These are phyloP conservation scores for Sindora glabra DNA, from an alignment of 306 rosid genomes.

Conservation along the genomic window DNA sequence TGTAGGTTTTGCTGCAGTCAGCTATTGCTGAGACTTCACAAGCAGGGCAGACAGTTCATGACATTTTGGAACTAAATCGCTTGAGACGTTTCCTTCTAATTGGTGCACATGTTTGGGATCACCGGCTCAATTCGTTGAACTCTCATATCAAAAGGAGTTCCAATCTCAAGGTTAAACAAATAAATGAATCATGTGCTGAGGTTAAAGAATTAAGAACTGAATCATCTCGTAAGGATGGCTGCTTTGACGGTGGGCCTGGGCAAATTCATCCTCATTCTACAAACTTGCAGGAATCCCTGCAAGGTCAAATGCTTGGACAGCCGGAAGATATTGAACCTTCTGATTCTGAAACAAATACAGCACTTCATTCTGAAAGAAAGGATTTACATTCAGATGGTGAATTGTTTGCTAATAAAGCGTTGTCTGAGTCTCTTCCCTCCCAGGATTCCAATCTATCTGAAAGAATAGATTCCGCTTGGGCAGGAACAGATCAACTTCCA, in stretches of 20 bases:
- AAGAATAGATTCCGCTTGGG: slow-evolving; percentile 94
- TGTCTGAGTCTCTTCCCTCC: slow-evolving; percentile 23
- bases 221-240: slow-evolving; percentile 32
- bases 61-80: slow-evolving; percentile 72
- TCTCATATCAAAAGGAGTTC: slow-evolving; percentile 44
- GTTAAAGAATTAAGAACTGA: slow-evolving; percentile 33
- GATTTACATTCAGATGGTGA: slow-evolving; percentile 47
- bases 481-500: slow-evolving; percentile 59
- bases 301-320: slow-evolving; percentile 21
- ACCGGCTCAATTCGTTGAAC: slow-evolving; percentile 53
- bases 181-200: slow-evolving; percentile 25
- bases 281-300: slow-evolving; percentile 30
- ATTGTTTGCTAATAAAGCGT: slow-evolving; percentile 5
- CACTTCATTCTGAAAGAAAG: slow-evolving; percentile 21
- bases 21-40: slow-evolving; percentile 31
- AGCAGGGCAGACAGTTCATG: slow-evolving; percentile 37
- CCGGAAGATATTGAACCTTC: slow-evolving; percentile 27
- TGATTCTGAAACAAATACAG: slow-evolving; percentile 26
- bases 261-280: slow-evolving; percentile 26
- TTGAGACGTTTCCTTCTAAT: slow-evolving; percentile 75
- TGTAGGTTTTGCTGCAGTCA: slow-evolving; percentile 56
- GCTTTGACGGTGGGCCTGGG: slow-evolving; percentile 19
- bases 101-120: slow-evolving; percentile 87
- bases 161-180: slow-evolving; percentile 30
- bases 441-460: slow-evolving; percentile 77